phyloP scores from a whole-genome alignment of 208 protist species.

The Leishmania major region DNA sequence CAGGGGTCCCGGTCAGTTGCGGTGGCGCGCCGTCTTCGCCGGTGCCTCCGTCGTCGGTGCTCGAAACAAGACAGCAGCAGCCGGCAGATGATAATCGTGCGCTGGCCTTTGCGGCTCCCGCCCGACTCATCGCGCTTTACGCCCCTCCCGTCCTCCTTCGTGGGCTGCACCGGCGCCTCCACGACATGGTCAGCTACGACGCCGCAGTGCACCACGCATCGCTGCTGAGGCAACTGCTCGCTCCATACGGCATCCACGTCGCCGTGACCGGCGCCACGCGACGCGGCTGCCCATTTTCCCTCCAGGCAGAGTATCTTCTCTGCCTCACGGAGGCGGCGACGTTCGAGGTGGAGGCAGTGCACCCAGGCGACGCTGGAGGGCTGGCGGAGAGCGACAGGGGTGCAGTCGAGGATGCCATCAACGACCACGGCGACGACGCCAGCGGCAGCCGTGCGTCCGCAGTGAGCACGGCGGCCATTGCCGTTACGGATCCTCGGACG shows the following conservation, averaged over 20 bases:
- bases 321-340: slow-evolving; percentile 37
- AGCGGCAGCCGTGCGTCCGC: neutral
- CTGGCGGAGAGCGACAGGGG: neutral
- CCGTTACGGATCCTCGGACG: neutral
- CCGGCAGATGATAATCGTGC: no score
- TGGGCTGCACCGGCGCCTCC: slow-evolving; percentile 8
- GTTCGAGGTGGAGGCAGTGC: slow-evolving; percentile 26
- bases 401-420: neutral
- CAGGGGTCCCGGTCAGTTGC: neutral
- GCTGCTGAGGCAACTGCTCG: slow-evolving; percentile 37
- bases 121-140: slow-evolving; percentile 38
- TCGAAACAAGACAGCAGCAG: neutral
- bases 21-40: neutral
- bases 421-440: neutral
- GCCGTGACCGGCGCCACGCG: slow-evolving; percentile 45
- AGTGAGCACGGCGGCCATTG: neutral
- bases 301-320: slow-evolving; percentile 39
- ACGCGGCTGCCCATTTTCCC: slow-evolving; percentile 49
- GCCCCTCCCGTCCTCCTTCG: slow-evolving; percentile 35
- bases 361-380: neutral
- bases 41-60: neutral
- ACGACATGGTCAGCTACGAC: slow-evolving; percentile 61
- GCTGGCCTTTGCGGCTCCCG: slow-evolving; percentile 16
- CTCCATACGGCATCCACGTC: slow-evolving; percentile 49
- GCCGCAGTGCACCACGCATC: slow-evolving; percentile 49